Base-by-base conservation (phyloP, 176 grass and related monocot genomes). In the Carex littledalei region DNA sequence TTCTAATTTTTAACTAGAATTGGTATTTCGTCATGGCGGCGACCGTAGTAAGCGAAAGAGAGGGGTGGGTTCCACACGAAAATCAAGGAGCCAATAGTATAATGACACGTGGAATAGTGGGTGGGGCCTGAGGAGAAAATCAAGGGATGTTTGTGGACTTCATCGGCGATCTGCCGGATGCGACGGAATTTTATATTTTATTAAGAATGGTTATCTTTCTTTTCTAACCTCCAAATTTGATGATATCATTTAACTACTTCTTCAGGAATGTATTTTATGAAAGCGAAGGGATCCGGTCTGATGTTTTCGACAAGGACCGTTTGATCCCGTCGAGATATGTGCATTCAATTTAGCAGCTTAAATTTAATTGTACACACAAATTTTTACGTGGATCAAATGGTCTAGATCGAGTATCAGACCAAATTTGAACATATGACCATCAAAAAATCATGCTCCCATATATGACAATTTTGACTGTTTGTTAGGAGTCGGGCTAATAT, bases 51-150 rank as follows among this genome's bases (percentile, higher is more conserved):
- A 83, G 22, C 43, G 15, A 69, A 69, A 52, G 41, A 66, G 39
- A 31, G 32, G 3, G 8, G 80, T 15, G 62, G 80, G 80, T 21
- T 67, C 80, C 62, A 83, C 39, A 16, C 9, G 34, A 31, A 54
- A 83, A 67, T 14, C 5, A 22, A 11, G 4, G 10, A 24, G 6
- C 79, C 58, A 81, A 81, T 22, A 34, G 39, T 17, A 61, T 21
- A 7, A 11, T 8, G 58, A 43, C 57, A 64, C 79, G 79, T 81
- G 53, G 57, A 34, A 22, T 63, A 81, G 79, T 64, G 79, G 6
- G 47, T 45, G 56, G 58, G 60, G 58, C 79, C 79, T 21, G 79
- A 63, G 58, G 60, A 81, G 79, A 81, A 81, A 81, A 81, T 81
- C 58, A 81, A 81, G 79, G 21, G 20, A 64, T 43, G 16, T 81